Evolutionary conservation across 352 stramenopile species (phyloP), one percentile per base, ranked within the genome.

Genomic region (Pythium periplocum): DNA sequence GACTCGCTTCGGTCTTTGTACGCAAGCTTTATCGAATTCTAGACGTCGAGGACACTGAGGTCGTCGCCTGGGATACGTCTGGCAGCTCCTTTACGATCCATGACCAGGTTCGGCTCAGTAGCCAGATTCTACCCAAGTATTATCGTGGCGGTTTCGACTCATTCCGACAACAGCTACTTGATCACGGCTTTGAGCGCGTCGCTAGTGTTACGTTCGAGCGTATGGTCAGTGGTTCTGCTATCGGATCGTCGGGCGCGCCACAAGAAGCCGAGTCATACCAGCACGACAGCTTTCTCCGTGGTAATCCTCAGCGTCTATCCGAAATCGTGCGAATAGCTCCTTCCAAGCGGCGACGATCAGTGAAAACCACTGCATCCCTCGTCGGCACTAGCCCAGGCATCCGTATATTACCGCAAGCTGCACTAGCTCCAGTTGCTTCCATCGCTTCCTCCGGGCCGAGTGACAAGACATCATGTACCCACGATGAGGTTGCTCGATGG

Each of bases 11-110:
- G 36, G 63, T 66, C 6, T 90, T 90, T 33, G 71, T 90, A 61
- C 76, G 79, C 61, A 87, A 90, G 55, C 60, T 90, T 30, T 90
- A 90, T 55, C 72, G 71, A 48, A 84, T 90, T 30, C 68, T 90
- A 43, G 78, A 90, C 64, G 66, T 76, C 45, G 66, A 87, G 51
- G 71, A 62, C 51, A 57, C 49, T 4, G 57, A 62, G 6, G 71
- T 86, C 62, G 87, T 90, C 59, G 51, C 58, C 32, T 90, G 79
- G 79, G 71, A 81, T 61, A 45, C 51, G 6, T 42, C 59, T n/a
- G 79, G 79, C 59, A 60, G 60, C 35, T 75, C 62, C 40, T 90
- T 90, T 57, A 59, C 63, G 9, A 70, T 90, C 53, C 60, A 55
- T 36, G 76, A 90, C 66, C 52, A 52, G 38, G 73, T 72, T 17